Evolutionary conservation across 1,284 basidiomycete species (phyloP).

Genomic region (Hortiboletus rubellus): DNA sequence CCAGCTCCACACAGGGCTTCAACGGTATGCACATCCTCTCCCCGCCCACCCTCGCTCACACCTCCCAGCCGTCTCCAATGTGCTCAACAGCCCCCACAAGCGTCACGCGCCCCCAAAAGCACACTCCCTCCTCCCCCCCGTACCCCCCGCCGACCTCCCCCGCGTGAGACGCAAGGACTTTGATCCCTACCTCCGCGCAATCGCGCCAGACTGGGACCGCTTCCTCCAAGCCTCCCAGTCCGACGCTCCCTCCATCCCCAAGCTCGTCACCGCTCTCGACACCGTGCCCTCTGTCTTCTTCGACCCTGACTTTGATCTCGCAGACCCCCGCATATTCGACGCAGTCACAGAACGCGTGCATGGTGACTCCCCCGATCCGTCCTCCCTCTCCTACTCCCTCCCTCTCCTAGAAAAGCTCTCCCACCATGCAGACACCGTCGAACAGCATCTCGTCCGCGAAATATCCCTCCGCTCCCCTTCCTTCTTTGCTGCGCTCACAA

Average conservation of each 20-base stretch:
- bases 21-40: constrained; percentile 52
- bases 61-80: constrained; percentile 63
- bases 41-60: constrained; percentile 1
- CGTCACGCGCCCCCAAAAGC: constrained; percentile 82
- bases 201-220: constrained; percentile 76
- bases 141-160: constrained; percentile 70
- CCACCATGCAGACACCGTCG: constrained; percentile 91
- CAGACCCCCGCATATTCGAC: constrained; percentile 81
- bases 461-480: constrained; percentile 89
- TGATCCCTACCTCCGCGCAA: constrained; percentile 74
- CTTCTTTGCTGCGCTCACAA: constrained; percentile 95
- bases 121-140: constrained; percentile 74
- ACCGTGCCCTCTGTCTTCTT: constrained; percentile 85
- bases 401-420: constrained; percentile 91
- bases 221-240: constrained; percentile 55
- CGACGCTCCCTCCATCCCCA: constrained; percentile 36
- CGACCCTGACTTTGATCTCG: constrained; percentile 77
- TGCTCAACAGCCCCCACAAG: constrained; percentile 85
- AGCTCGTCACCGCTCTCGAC: constrained; percentile 67
- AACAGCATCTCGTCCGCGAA: constrained; percentile 93
- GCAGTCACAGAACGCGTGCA: constrained; percentile 67
- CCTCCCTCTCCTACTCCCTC: constrained; percentile 62
- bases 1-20: constrained; percentile 75
- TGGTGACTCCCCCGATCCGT: constrained; percentile 47
- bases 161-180: constrained; percentile 84